phyloP scores from a whole-genome alignment of 208 protist genomes.

The Blastocrithidia nonstop region DNA sequence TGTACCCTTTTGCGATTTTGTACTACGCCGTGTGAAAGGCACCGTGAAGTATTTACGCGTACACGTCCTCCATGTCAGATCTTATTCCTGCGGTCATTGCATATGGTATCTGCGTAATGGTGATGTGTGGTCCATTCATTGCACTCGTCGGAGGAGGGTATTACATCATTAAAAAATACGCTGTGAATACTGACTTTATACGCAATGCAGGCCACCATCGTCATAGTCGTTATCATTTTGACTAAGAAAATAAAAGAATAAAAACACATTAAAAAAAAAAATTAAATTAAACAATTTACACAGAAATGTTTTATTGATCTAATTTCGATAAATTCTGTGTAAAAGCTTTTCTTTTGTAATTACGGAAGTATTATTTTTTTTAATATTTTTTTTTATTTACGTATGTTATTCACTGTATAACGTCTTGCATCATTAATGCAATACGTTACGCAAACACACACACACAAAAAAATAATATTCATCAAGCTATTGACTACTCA shows the following conservation, averaged over 20 bases:
- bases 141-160: constrained; percentile 22
- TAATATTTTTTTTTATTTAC: too few relatives aligned
- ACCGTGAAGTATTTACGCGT: constrained; percentile 62
- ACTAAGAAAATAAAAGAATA: constrained; percentile 1
- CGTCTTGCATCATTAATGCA: too few relatives aligned
- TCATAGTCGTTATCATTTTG: constrained; percentile 5
- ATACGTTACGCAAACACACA: too few relatives aligned
- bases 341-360: too few relatives aligned
- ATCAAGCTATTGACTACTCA: too few relatives aligned
- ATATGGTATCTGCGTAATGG: constrained; percentile 30
- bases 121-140: constrained; percentile 50
- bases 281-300: too few relatives aligned
- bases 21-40: constrained; percentile 76
- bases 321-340: too few relatives aligned
- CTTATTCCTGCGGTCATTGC: constrained; percentile 36
- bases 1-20: constrained; percentile 70
- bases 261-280: neutral
- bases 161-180: constrained; percentile 8
- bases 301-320: too few relatives aligned
- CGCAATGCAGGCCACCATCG: neutral
- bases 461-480: too few relatives aligned
- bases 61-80: constrained; percentile 40
- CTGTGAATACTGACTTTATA: neutral
- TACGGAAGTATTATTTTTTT: too few relatives aligned
- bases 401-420: too few relatives aligned